Evolutionary conservation across 805 yeast genomes (phyloP), one percentile per base, ranked within the genome.

Genomic region (Lachancea waltii): DNA sequence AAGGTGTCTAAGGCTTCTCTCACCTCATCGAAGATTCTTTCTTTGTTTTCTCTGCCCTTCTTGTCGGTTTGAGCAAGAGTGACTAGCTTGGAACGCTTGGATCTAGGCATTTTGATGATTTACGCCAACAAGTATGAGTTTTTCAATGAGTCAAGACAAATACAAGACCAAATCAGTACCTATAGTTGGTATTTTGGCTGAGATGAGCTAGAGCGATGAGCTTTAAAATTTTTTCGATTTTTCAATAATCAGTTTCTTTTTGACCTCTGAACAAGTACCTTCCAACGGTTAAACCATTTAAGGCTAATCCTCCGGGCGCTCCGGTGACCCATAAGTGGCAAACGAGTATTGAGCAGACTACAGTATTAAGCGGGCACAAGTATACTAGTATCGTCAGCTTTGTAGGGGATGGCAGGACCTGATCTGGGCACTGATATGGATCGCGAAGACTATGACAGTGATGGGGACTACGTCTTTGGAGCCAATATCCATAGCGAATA

Each of bases 31-130:
- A 87, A 92, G 50, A 90, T 79, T 54, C 90, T 73, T 51, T 78
- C 90, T 62, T 92, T 92, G 66, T 86, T 87, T 53, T 85, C 97
- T 49, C 81, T 79, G 35, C 96, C 96, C 60, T 92, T 92, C 65
- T 87, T 92, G 51, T 87, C 97, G 46, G 97, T 90, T 60, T 90
- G 90, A 26, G 99, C 92, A 52, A 92, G 72, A 10, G 97, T 85
- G 44, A 92, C 95, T 51, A 89, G 80, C 79, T 85, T 92, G 50
- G 96, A 82, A 76, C 97, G 90, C 63, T 80, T 89, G 25, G 97
- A 87, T 75, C 95, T 85, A 46, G 98, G 97, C 98, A 90, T 90
- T 42, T 23, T 20, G 13, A 22, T 21, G 8, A 10, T 5, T 10
- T 29, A 18, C 10, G 6, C 4, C 22, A 16, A 20, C 18, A 43